These are phyloP conservation scores for Xylaria longipes DNA, from an alignment of 495 filamentous ascomycete species.

Conservation along the genomic window DNA sequence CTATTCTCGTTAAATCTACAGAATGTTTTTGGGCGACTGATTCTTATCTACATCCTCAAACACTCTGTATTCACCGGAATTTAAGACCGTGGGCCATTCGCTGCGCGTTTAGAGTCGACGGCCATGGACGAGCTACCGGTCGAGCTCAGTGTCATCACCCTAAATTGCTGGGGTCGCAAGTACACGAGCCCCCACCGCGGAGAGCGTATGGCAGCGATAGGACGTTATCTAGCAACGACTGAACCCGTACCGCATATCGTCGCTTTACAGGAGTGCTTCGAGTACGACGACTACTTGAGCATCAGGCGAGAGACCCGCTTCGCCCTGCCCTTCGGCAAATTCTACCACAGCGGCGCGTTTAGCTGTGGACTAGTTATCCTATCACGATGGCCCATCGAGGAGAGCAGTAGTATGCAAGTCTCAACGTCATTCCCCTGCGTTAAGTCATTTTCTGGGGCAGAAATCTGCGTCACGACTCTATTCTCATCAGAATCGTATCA, in stretches of 20 bases:
- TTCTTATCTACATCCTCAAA: not conserved
- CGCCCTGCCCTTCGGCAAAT: slow-evolving; percentile 91
- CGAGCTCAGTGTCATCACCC: slow-evolving; percentile 76
- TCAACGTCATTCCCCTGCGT: not conserved
- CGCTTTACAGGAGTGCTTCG: slow-evolving; percentile 95
- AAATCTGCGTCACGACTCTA: not conserved
- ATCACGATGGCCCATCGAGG: slow-evolving; percentile 96
- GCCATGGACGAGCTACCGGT: slow-evolving; percentile 49
- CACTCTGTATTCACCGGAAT: not conserved
- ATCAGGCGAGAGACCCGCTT: slow-evolving; percentile 77
- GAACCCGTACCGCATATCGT: slow-evolving; percentile 82
- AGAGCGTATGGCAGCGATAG: slow-evolving; percentile 85
- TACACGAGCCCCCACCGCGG: slow-evolving; percentile 79
- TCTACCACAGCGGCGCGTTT: slow-evolving; percentile 88
- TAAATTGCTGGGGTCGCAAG: slow-evolving; percentile 98
- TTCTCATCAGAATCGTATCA: not conserved
- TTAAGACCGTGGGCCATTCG: not conserved
- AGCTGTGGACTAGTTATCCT: slow-evolving; percentile 90
- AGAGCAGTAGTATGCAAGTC: slow-evolving; percentile 58
- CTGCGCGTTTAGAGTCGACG: not conserved
- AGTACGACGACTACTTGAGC: slow-evolving; percentile 83
- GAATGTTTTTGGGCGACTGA: not conserved
- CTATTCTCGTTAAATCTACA: not conserved
- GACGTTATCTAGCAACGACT: slow-evolving; percentile 70
- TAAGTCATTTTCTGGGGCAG: not conserved